A percentile compares a stretch with the other conserved stretches of the same genome.
phyloP scores from a whole-genome alignment of 768 basidiomycete genomes.

The Collybia sordida region DNA sequence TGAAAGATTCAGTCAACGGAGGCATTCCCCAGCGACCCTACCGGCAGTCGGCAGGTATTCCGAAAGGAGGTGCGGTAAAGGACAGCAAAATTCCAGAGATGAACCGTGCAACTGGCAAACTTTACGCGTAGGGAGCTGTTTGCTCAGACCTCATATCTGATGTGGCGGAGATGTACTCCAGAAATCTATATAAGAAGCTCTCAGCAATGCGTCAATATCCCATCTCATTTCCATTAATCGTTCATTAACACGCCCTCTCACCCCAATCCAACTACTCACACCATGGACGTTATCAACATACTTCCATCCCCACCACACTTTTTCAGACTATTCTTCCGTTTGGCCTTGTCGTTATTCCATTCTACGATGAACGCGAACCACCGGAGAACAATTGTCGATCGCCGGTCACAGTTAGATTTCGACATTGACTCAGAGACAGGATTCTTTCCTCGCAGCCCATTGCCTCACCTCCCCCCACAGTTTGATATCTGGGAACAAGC shows the following conservation, averaged over 20 bases:
- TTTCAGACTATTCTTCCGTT: conserved; percentile 45
- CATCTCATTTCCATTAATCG: conserved; percentile 9
- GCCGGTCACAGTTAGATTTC: conserved; percentile 43
- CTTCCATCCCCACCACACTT: conserved; percentile 56
- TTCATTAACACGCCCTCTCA: not conserved
- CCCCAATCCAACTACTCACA: conserved; percentile 3
- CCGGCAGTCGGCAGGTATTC: conserved; percentile 17
- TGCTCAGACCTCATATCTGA: conserved; percentile 15
- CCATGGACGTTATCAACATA: conserved; percentile 43
- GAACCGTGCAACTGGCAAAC: conserved; percentile 13
- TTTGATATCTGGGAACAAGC: conserved; percentile 76
- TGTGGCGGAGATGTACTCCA: conserved; percentile 15
- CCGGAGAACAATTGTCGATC: conserved; percentile 27
- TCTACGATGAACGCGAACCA: conserved; percentile 36
- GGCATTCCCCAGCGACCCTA: conserved; percentile 19
- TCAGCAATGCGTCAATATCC: conserved; percentile 6
- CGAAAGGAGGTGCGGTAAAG: conserved; percentile 21
- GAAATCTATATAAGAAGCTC: conserved; percentile 14
- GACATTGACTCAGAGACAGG: conserved; percentile 69
- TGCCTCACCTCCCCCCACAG: conserved; percentile 50
- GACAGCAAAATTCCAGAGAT: conserved; percentile 7
- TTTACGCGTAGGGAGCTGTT: conserved; percentile 10
- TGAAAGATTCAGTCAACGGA: conserved; percentile 34
- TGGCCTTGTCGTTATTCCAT: conserved; percentile 45
- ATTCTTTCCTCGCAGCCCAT: conserved; percentile 75